phyloP scores from a whole-genome alignment of 495 filamentous ascomycete species.

The Parmelia sp. region DNA sequence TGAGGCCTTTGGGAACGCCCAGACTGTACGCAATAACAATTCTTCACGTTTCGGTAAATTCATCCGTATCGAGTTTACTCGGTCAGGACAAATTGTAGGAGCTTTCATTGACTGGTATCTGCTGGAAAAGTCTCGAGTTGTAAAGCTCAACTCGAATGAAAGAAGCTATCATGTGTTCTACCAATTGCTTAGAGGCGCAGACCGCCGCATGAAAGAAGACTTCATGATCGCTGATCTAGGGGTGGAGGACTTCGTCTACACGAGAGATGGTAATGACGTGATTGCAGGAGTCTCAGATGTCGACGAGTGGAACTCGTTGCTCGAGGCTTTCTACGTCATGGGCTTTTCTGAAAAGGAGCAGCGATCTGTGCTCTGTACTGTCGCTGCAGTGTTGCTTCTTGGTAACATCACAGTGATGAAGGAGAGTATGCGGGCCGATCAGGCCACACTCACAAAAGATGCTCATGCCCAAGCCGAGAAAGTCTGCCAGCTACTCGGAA shows the following conservation, averaged over 20 bases:
- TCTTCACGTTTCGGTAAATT: slow-evolving; percentile 99
- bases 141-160: slow-evolving; percentile 76
- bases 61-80: slow-evolving; percentile 92
- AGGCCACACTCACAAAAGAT: slow-evolving; percentile 73
- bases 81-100: slow-evolving; percentile 85
- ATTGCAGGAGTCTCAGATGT: slow-evolving; percentile 86
- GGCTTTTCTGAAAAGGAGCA: slow-evolving; percentile 86
- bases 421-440: slow-evolving; percentile 83
- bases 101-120: slow-evolving; percentile 99
- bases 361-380: slow-evolving; percentile 69
- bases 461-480: slow-evolving; percentile 63
- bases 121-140: slow-evolving; percentile 92
- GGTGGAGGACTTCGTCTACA: slow-evolving; percentile 87
- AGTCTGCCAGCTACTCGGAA: slow-evolving; percentile 79
- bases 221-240: slow-evolving; percentile 66
- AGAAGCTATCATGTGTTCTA: slow-evolving; percentile 99
- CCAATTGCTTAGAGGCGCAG: slow-evolving; percentile 82
- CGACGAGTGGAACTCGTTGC: slow-evolving; percentile 81
- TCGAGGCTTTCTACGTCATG: slow-evolving; percentile 95
- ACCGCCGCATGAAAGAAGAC: slow-evolving; percentile 60
- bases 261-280: slow-evolving; percentile 77
- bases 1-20: slow-evolving; percentile 96
- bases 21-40: slow-evolving; percentile 97
- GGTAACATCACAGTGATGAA: slow-evolving; percentile 86
- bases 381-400: slow-evolving; percentile 87